phyloP scores from a whole-genome alignment of 2,329 filamentous ascomycete genomes.

The Arthrobotrys entomopaga region DNA sequence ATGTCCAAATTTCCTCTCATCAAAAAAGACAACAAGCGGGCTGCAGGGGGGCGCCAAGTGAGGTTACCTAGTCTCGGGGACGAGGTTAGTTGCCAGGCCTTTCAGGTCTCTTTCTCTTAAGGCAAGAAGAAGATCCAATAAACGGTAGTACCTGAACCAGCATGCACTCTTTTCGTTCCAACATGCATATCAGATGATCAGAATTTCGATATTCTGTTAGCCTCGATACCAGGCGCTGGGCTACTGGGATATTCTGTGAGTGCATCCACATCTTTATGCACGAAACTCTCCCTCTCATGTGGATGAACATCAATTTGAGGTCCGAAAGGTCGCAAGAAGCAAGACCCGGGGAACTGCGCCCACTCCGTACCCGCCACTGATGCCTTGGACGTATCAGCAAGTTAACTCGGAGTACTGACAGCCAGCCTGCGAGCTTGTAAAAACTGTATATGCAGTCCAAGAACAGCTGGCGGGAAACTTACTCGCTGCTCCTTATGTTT shows the following conservation, averaged over 20 bases:
- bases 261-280: neutral
- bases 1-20: too few relatives aligned
- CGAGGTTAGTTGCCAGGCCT: too few relatives aligned
- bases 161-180: too few relatives aligned
- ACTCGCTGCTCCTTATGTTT: conserved; percentile 27
- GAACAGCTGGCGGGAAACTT: too few relatives aligned
- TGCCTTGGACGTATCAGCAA: neutral
- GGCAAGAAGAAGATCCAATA: too few relatives aligned
- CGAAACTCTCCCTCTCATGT: conserved; percentile 6
- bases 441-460: neutral
- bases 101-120: too few relatives aligned
- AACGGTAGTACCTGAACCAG: too few relatives aligned
- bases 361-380: conserved; percentile 7
- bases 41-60: neutral
- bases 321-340: conserved; percentile 1
- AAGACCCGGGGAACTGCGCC: conserved; percentile 31
- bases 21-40: too few relatives aligned
- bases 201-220: conserved; percentile 16
- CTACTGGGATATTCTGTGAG: conserved; percentile 27
- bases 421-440: neutral
- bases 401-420: too few relatives aligned
- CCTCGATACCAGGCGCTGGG: too few relatives aligned
- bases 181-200: conserved; percentile 42
- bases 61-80: too few relatives aligned
- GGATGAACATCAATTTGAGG: neutral